These are phyloP conservation scores for Sclerotinia glacialis DNA, from an alignment of 2,329 filamentous ascomycete species.

Conservation along the genomic window DNA sequence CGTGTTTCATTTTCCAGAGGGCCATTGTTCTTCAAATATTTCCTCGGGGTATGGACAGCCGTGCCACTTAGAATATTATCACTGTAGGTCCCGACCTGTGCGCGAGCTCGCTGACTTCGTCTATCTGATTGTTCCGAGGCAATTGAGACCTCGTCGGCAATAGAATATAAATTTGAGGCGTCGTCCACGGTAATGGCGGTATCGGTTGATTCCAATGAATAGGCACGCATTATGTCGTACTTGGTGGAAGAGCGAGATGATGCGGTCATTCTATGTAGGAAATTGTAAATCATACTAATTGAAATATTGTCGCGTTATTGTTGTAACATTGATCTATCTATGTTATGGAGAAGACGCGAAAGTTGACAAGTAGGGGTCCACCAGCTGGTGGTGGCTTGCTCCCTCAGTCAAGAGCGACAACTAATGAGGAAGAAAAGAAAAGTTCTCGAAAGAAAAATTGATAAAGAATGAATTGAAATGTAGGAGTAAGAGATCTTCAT, in stretches of 20 bases:
- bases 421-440: constrained; percentile 1
- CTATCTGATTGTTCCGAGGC: constrained; percentile 29
- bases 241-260: constrained; percentile 24
- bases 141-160: constrained; percentile 19
- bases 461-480: neutral
- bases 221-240: constrained; percentile 31
- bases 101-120: constrained; percentile 55
- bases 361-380: constrained; percentile 16
- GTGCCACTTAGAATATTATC: constrained; percentile 61
- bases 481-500: neutral
- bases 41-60: constrained; percentile 50
- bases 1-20: constrained; percentile 34
- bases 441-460: neutral
- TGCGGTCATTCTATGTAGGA: constrained; percentile 29
- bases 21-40: constrained; percentile 44
- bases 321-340: constrained; percentile 16
- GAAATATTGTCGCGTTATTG: constrained; percentile 22
- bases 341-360: constrained; percentile 22
- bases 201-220: constrained; percentile 33
- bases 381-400: constrained; percentile 21
- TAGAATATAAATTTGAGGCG: constrained; percentile 32
- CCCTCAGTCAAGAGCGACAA: constrained; percentile 9
- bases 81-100: constrained; percentile 64
- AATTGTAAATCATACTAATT: constrained; percentile 29
- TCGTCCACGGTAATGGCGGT: constrained; percentile 36